Percentiles rank a stretch among this genome's conserved stretches.
Conservation (phyloP, 306 rosid species). For the Ceratonia siliqua region DNA sequence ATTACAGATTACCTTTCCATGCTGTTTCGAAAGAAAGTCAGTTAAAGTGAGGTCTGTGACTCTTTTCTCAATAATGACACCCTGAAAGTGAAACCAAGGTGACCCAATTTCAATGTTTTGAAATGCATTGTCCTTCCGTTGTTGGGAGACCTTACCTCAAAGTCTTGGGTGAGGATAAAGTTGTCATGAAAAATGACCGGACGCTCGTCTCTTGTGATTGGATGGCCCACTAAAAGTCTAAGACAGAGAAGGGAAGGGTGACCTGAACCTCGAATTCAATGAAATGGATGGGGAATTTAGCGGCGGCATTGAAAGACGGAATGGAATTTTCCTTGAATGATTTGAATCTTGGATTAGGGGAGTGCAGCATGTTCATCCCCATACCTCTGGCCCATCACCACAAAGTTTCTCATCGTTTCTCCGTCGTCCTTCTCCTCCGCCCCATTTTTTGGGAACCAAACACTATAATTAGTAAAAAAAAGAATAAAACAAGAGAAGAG, state of each 20-base stretch:
- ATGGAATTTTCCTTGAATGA: slow-evolving; percentile 48
- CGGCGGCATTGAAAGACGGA: slow-evolving; percentile 44
- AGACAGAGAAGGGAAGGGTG: neutral
- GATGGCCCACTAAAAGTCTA: no score
- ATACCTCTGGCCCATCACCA: slow-evolving; percentile 56
- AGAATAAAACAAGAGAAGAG: neutral
- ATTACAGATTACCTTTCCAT: slow-evolving; percentile 30
- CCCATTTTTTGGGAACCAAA: neutral
- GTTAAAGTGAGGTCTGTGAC: slow-evolving; percentile 39
- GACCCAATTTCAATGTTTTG: no score
- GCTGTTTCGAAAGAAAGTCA: slow-evolving; percentile 45
- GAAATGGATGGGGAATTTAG: slow-evolving; percentile 45
- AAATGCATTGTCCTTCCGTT: no score
- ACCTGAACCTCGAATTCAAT: slow-evolving; percentile 63
- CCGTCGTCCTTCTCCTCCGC: neutral
- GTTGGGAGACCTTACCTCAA: slow-evolving; percentile 29
- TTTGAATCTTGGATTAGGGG: slow-evolving; percentile 39
- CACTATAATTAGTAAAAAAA: neutral
- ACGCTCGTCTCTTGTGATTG: slow-evolving; percentile 44
- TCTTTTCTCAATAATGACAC: slow-evolving; percentile 43
- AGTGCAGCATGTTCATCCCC: slow-evolving; percentile 53
- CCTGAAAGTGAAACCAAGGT: no score
- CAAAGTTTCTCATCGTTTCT: slow-evolving; percentile 28
- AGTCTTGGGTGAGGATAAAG: slow-evolving; percentile 40
- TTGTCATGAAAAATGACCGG: slow-evolving; percentile 57